phyloP scores from a whole-genome alignment of 164 flowering plant species.

The Umbilicus rupestris region DNA sequence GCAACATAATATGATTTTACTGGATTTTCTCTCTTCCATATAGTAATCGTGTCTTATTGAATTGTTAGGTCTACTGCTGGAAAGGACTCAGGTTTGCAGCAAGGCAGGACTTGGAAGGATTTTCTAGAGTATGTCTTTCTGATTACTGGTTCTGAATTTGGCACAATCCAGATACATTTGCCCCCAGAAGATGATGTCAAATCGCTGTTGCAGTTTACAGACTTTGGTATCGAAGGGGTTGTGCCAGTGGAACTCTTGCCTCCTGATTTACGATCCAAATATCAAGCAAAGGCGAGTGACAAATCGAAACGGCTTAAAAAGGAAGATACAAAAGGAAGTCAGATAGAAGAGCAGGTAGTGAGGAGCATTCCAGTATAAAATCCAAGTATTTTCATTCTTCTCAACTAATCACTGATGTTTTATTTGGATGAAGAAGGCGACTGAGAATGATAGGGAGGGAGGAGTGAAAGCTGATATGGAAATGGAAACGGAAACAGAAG shows the following conservation, averaged over 20 bases:
- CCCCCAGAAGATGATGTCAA: too few species aligned
- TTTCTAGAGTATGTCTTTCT: conserved; percentile 60
- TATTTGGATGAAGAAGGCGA: conserved; percentile 31
- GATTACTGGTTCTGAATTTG: not conserved
- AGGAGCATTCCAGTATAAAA: too few species aligned
- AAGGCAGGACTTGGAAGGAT: conserved; percentile 96
- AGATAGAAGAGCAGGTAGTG: conserved; percentile 75
- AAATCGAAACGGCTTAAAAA: conserved; percentile 80
- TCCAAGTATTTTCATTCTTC: not conserved
- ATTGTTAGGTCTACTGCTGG: conserved; percentile 93
- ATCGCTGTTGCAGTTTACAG: conserved; percentile 62
- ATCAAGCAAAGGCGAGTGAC: conserved; percentile 66
- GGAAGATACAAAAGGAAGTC: conserved; percentile 67
- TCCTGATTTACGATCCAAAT: conserved; percentile 64
- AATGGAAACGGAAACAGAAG: conserved; percentile 53
- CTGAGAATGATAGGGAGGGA: conserved; percentile 60
- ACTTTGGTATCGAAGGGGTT: conserved; percentile 87
- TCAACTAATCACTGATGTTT: not conserved
- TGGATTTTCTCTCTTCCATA: not conserved
- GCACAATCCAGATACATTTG: not conserved
- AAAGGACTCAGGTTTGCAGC: conserved; percentile 93
- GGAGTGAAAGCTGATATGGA: conserved; percentile 46
- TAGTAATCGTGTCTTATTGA: not conserved
- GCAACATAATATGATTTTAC: not conserved
- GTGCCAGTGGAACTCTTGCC: conserved; percentile 88